phyloP scores from a whole-genome alignment of 352 stramenopile genomes.

The Pythium chondricola region DNA sequence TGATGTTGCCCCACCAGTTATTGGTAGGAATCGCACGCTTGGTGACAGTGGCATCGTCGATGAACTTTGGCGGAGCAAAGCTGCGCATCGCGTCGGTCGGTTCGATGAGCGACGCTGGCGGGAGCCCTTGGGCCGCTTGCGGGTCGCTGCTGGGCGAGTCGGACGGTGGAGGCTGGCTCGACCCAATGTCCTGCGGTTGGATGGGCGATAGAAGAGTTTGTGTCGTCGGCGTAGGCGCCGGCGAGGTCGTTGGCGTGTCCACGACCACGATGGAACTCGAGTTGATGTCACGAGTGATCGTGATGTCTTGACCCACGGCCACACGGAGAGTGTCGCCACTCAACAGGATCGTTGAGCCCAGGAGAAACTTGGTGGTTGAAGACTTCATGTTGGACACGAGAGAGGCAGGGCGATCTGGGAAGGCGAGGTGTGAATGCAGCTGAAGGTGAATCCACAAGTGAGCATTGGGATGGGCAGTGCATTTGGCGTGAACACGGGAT shows the following conservation, averaged over 20 bases:
- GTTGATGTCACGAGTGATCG: slow-evolving; percentile 1
- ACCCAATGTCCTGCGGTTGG: no score
- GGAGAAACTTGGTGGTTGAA: slow-evolving; percentile 1
- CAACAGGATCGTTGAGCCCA: slow-evolving; percentile 6
- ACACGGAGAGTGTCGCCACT: not conserved
- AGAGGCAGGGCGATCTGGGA: no score
- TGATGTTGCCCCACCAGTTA: slow-evolving; percentile 57
- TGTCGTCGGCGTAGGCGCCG: not conserved
- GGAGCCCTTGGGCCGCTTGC: not conserved
- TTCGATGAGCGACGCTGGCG: slow-evolving; percentile 33
- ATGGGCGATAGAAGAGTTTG: not conserved
- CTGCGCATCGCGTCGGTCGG: slow-evolving; percentile 44
- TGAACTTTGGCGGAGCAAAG: slow-evolving; percentile 46
- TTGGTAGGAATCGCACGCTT: slow-evolving; percentile 61
- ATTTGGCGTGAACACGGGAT: no score
- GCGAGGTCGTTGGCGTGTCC: not conserved
- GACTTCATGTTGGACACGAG: slow-evolving; percentile 17
- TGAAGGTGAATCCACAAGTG: no score
- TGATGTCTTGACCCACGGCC: slow-evolving; percentile 1
- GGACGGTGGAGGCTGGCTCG: not conserved
- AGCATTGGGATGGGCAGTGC: no score
- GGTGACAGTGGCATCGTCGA: slow-evolving; percentile 32
- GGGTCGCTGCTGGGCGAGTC: not conserved
- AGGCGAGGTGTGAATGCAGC: no score
- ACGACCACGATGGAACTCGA: not conserved